A percentile compares a stretch with the other conserved stretches of the same genome.
Conservation (phyloP, 345 rosid species). For the Lenwebbia sp. region DNA sequence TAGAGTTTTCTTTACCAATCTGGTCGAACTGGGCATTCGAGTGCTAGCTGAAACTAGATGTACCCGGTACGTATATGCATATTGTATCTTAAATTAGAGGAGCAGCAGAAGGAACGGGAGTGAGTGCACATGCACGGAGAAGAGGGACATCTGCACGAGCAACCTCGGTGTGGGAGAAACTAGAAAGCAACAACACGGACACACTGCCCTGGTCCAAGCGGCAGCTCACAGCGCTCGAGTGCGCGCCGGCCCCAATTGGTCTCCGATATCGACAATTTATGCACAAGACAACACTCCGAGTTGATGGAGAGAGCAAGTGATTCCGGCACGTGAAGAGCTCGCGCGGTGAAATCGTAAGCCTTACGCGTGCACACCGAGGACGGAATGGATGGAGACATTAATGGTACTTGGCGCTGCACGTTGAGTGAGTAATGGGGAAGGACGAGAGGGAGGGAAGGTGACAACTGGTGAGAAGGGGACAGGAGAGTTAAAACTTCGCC, state of each 20-base stretch:
- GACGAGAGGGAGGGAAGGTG: background rate
- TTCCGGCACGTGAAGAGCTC: background rate
- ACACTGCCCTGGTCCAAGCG: background rate
- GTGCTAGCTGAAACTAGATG: no score
- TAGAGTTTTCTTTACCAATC: background rate
- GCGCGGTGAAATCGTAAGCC: background rate
- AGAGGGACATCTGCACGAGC: background rate
- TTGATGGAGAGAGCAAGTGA: background rate
- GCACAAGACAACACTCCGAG: background rate
- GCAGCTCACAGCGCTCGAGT: background rate
- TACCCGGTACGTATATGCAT: no score
- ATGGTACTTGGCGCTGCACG: background rate
- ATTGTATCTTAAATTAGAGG: no score
- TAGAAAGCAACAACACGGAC: background rate
- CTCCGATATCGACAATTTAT: background rate
- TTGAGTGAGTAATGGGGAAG: background rate
- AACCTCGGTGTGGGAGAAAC: background rate
- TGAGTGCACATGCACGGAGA: background rate
- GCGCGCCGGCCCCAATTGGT: background rate
- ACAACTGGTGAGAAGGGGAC: background rate
- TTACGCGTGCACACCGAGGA: background rate
- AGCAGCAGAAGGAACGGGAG: no score
- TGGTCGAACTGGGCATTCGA: background rate
- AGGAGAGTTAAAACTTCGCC: background rate
- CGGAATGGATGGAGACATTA: background rate